Evolutionary conservation across 441 rosid genomes (phyloP).

Genomic region (Hypseocharis bilobata): DNA sequence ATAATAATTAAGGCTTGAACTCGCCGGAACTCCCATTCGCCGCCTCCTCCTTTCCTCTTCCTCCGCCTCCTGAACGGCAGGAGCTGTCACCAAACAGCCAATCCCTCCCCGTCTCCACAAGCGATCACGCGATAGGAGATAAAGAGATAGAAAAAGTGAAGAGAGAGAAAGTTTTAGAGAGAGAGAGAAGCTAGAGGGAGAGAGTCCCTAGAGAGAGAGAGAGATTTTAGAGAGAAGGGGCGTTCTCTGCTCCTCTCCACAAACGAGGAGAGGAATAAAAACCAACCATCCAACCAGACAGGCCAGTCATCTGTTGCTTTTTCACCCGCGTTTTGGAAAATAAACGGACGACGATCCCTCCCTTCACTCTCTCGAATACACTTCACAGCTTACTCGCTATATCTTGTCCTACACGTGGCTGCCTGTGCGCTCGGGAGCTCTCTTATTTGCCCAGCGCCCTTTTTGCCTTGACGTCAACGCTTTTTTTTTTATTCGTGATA

Average conservation of each 20-base stretch:
- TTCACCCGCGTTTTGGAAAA: slow-evolving; percentile 23
- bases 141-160: slow-evolving; percentile 18
- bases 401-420: neutral
- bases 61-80: too few species aligned
- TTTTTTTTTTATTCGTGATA: too few species aligned
- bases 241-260: slow-evolving; percentile 54
- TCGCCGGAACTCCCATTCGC: slow-evolving; percentile 31
- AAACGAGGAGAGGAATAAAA: slow-evolving; percentile 29
- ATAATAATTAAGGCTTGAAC: too few species aligned
- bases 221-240: slow-evolving; percentile 11
- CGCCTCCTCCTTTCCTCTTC: slow-evolving; percentile 23
- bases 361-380: neutral
- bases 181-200: slow-evolving; percentile 19
- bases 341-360: slow-evolving; percentile 7
- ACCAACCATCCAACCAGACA: slow-evolving; percentile 28
- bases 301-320: neutral
- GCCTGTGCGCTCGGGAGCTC: neutral
- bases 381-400: neutral
- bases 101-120: neutral
- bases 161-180: slow-evolving; percentile 12
- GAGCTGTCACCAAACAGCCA: neutral
- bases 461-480: neutral
- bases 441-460: neutral
- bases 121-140: slow-evolving; percentile 14
- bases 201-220: slow-evolving; percentile 26